These are phyloP conservation scores for Sphagnum tenellum DNA, from an alignment of 225 moss, liverwort and hornwort species.

Conservation along the genomic window DNA sequence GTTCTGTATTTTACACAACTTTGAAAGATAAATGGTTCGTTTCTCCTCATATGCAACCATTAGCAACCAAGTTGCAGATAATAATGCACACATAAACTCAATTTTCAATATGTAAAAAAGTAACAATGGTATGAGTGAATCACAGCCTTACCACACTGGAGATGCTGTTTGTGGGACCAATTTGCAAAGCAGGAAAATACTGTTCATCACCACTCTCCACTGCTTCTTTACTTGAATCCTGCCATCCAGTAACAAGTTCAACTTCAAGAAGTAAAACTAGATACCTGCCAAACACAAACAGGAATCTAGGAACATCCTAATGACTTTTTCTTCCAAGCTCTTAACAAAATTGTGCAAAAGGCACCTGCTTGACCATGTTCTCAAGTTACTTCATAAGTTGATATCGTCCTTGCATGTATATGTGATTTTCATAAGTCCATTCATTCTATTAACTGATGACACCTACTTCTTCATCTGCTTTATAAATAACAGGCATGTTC, in stretches of 20 bases:
- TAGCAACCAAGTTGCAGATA: background rate
- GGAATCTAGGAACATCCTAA: background rate
- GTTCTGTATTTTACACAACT: no score
- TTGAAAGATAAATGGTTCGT: no score
- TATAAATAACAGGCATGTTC: background rate
- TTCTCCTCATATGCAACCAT: background rate
- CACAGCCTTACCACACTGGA: conserved; percentile 44
- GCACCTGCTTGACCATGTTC: background rate
- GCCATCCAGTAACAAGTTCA: background rate
- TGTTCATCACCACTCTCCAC: conserved; percentile 66
- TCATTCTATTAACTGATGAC: background rate
- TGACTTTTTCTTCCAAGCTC: background rate
- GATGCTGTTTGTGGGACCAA: conserved; percentile 38
- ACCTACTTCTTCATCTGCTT: background rate
- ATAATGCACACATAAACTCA: background rate
- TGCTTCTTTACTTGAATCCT: conserved; percentile 28
- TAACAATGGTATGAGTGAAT: background rate
- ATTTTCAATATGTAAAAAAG: no score
- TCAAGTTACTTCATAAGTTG: no score
- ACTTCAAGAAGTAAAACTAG: no score
- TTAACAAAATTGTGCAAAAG: background rate
- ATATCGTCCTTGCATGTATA: no score
- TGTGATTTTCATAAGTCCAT: background rate
- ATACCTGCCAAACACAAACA: background rate
- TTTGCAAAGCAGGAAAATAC: conserved; percentile 66